These are phyloP conservation scores for Farysia itapuensis DNA, from an alignment of 1,284 basidiomycete genomes.

Conservation along the genomic window DNA sequence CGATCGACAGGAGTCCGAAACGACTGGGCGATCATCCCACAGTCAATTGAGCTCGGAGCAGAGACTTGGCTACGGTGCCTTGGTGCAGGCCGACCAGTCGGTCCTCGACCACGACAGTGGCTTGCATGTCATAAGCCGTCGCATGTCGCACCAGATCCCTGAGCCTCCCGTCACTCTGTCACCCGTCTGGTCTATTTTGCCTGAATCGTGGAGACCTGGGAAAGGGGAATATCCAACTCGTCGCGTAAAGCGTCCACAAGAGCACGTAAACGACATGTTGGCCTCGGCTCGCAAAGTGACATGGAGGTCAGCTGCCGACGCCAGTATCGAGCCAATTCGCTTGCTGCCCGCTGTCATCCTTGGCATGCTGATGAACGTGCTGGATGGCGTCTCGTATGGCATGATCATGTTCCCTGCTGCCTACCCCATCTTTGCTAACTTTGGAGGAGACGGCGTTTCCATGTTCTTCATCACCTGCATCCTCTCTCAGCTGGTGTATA, in stretches of 20 bases:
- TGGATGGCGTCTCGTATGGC: constrained; percentile 78
- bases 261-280: constrained; percentile 7
- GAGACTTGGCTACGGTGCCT: constrained; percentile 41
- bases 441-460: constrained; percentile 87
- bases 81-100: constrained; percentile 44
- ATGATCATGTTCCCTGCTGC: constrained; percentile 86
- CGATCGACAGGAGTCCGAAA: constrained; percentile 17
- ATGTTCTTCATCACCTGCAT: constrained; percentile 68
- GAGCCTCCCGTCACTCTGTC: constrained; percentile 18
- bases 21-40: constrained; percentile 15
- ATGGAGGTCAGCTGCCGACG: constrained; percentile 33
- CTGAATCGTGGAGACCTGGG: constrained; percentile 20
- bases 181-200: constrained; percentile 27
- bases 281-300: constrained; percentile 29
- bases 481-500: constrained; percentile 81
- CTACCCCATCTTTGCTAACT: constrained; percentile 72
- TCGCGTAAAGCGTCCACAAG: constrained; percentile 2
- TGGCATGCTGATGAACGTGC: constrained; percentile 82
- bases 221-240: constrained; percentile 9
- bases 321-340: constrained; percentile 45
- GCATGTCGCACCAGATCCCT: constrained; percentile 17
- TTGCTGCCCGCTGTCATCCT: constrained; percentile 76
- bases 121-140: constrained; percentile 3
- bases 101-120: constrained; percentile 16
- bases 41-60: constrained; percentile 28